Base-by-base conservation (phyloP, 495 filamentous ascomycete genomes). In the Lentithecium fluviatile region DNA sequence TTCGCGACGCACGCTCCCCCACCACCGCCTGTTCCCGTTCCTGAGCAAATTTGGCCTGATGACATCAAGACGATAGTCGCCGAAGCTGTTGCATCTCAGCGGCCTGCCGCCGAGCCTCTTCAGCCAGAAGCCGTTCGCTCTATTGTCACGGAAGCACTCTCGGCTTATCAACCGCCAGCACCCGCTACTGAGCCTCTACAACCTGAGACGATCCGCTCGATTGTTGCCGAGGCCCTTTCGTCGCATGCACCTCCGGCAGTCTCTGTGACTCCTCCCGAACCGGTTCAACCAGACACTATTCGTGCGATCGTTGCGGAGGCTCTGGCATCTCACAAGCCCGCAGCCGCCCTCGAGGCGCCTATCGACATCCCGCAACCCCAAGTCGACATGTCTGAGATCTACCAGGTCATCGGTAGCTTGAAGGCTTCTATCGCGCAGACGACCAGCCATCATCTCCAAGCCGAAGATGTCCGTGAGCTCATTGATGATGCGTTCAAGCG, bases 231-330 rank as follows among this genome's bases (percentile, higher is more conserved):
- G n/a, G 51, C 52, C 1, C 21, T 65, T 21, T 46, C 26, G 0
- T 25, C 56, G 2, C 59, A 62, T 51, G 23, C 23, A 8, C 55
- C 45, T 20, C 29, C 20, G 21, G 11, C 40, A 8, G 50, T 34
- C 37, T 8, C 36, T 13, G 49, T 36, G 6, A 56, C 62, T 34
- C 50, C 34, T 29, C n/a, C 29, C n/a, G 56, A 50, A 34, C 49
- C 62, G 24, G 37, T 65, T 2, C 56, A 84, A 65, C 71, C 91
- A 52, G 90, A 96, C 61, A 89, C 89, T 75, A 85, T 97, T 64
- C 90, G 88, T 62, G 78, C 78, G 37, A 84, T 86, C 43, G 80
- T 97, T 23, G 72, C 85, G 54, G 91, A 98, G 58, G 90, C 88
- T 15, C 21, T 70, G 17, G 62, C 62, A n/a, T 59, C 62, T 25